A percentile compares a stretch with the other conserved stretches of the same genome.
Conservation (phyloP, 2,329 filamentous ascomycete genomes). For the Rutstroemia sp. region DNA sequence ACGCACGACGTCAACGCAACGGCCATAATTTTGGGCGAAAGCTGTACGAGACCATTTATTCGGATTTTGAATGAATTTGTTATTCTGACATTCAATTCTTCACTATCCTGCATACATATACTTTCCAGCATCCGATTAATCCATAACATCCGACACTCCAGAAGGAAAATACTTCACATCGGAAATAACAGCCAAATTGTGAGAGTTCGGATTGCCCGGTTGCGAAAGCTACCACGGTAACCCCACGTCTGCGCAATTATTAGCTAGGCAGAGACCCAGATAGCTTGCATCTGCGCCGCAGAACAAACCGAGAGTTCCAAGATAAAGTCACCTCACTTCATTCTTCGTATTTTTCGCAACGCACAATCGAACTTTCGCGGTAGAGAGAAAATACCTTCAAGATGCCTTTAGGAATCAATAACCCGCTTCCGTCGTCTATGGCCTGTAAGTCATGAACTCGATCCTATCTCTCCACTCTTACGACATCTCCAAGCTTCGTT, state of each 20-base stretch:
- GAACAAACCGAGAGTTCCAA: no score
- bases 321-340: neutral
- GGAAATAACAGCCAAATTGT: neutral
- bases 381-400: neutral
- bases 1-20: neutral
- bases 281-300: neutral
- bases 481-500: neutral
- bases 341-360: neutral
- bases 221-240: neutral
- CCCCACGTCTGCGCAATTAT: neutral
- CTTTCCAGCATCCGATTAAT: neutral
- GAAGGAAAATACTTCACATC: neutral
- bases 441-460: slow-evolving; percentile 48
- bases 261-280: neutral
- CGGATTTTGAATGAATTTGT: no score
- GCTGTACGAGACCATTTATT: no score
- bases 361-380: neutral
- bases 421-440: slow-evolving; percentile 59
- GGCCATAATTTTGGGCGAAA: neutral
- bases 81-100: neutral
- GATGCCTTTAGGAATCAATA: slow-evolving; percentile 53
- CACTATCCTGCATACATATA: neutral
- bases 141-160: neutral
- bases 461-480: slow-evolving; percentile 10
- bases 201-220: neutral